Conservation (phyloP, 345 rosid species). For the Aquilaria yunnanensis region DNA sequence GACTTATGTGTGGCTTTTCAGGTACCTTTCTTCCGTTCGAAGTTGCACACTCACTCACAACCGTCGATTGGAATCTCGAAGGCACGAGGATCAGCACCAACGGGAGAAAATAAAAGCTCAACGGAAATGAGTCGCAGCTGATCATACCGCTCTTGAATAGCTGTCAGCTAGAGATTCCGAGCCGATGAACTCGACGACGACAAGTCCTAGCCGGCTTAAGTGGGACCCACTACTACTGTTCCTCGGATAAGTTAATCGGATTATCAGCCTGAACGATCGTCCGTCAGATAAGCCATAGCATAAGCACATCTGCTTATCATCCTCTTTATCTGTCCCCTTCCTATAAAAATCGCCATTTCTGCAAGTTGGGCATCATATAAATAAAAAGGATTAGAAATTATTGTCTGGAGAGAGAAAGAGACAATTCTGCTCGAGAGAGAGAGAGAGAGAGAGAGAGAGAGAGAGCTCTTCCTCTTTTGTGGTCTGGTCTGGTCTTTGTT, state of each 20-base stretch:
- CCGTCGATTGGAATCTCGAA: conserved; percentile 18
- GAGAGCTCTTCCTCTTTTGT: conserved; percentile 11
- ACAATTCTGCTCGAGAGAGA: conserved; percentile 12
- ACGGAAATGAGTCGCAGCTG: not conserved
- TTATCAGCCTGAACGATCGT: not conserved
- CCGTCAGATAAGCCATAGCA: not conserved
- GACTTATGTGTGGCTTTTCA: conserved; percentile 16
- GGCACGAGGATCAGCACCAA: not conserved
- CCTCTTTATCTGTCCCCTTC: conserved; percentile 37
- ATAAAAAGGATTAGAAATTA: conserved; percentile 11
- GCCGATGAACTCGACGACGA: conserved; percentile 68
- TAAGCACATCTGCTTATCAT: rapidly evolving
- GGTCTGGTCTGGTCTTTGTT: conserved; percentile 24
- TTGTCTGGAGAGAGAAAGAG: conserved; percentile 19
- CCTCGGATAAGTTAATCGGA: rapidly evolving
- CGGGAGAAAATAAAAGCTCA: not conserved
- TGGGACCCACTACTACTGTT: conserved; percentile 17
- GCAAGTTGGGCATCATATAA: conserved; percentile 23
- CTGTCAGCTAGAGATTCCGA: conserved; percentile 66
- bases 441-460: conserved; percentile 25
- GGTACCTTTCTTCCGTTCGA: not conserved
- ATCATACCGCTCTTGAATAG: conserved; percentile 25
- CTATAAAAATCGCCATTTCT: conserved; percentile 41
- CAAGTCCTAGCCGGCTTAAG: conserved; percentile 64
- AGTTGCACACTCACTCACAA: conserved; percentile 10